Base-by-base conservation (phyloP, 371 early-diverging fungal species). In the Rhizopus sp. region DNA sequence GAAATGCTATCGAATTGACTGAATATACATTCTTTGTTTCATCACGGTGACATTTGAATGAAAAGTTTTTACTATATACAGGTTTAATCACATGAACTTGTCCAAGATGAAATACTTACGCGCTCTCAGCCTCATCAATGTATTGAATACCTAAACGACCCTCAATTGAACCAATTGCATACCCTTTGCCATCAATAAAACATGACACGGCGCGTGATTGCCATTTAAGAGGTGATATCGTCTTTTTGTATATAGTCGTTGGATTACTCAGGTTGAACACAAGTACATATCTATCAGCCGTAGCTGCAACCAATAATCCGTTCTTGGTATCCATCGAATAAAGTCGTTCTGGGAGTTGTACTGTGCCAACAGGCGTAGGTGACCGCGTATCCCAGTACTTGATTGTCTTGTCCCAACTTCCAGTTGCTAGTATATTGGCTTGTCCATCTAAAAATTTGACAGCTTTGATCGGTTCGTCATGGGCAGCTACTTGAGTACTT, bases 321-420 rank as follows among this genome's bases (percentile, higher is more conserved):
- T 50, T 59, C 15, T 50, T 58, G 10, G 70, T 76, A 69, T 98
- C 99, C 94, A 99, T 94, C 0, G 92, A 76, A 62, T 93, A 96
- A 44, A 86, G 76, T 56, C 98, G 90, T 66, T 96, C 95, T 2
- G 88, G 88, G 23, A 97, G 71, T 10, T 80, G 81, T 17, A 90
- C 81, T 23, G 88, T 85, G 17, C 83, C 84, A 3, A 89, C 81
- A 3, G 94, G 94, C 23, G 72, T 80, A 32, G 86, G 90, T 33
- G 84, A 75, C 55, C 95, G 80, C 59, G 91, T 60, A 74, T 98
- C 96, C 97, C 97, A 98, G 65, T 95, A 95, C 84, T 82, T 88
- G 47, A 94, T 53, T 29, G 89, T 92, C 68, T 94, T 95, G 73
- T 99, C 99, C 97, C 99, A 99, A 54, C 92, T 84, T 7, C 91